Percentiles rank a stretch among this genome's conserved stretches.
These are phyloP conservation scores for Epithele typhae DNA, from an alignment of 768 basidiomycete species.

Conservation along the genomic window DNA sequence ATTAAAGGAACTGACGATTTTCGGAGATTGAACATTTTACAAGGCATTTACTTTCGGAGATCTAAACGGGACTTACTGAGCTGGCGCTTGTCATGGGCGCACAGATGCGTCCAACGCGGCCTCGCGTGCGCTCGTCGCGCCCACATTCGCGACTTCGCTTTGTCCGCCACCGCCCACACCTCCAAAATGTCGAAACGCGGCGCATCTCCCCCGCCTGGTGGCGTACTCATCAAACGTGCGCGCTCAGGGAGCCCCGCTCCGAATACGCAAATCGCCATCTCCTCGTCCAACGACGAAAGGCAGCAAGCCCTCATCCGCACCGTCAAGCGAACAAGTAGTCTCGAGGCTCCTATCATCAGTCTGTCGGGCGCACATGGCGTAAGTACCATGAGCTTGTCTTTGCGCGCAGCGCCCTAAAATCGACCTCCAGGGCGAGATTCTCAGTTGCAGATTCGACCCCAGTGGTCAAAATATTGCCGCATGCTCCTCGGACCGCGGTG, in stretches of 20 bases:
- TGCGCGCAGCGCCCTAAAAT: neutral
- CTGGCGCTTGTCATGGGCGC: too few relatives aligned
- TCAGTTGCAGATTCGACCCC: conserved; percentile 91
- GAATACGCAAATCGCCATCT: conserved; percentile 69
- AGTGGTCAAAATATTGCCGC: conserved; percentile 93
- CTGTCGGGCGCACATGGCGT: conserved; percentile 85
- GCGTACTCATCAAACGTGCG: conserved; percentile 59
- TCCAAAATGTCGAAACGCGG: conserved; percentile 83
- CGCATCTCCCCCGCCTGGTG: conserved; percentile 50
- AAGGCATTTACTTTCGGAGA: too few relatives aligned
- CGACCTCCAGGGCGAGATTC: conserved; percentile 64
- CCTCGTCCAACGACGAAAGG: conserved; percentile 66
- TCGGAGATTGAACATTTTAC: too few relatives aligned
- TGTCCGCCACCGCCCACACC: too few relatives aligned
- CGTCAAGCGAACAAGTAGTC: conserved; percentile 86
- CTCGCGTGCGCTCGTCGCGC: too few relatives aligned
- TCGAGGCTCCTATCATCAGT: conserved; percentile 93
- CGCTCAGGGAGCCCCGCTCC: conserved; percentile 46
- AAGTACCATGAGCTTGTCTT: conserved; percentile 27
- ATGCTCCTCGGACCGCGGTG: conserved; percentile 82
- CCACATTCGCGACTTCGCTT: too few relatives aligned
- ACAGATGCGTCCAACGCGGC: too few relatives aligned
- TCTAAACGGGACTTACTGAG: too few relatives aligned
- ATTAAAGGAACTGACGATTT: too few relatives aligned
- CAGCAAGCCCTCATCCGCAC: conserved; percentile 78